Base-by-base conservation (phyloP, 2,329 filamentous ascomycete genomes). In the Lojkania enalia region DNA sequence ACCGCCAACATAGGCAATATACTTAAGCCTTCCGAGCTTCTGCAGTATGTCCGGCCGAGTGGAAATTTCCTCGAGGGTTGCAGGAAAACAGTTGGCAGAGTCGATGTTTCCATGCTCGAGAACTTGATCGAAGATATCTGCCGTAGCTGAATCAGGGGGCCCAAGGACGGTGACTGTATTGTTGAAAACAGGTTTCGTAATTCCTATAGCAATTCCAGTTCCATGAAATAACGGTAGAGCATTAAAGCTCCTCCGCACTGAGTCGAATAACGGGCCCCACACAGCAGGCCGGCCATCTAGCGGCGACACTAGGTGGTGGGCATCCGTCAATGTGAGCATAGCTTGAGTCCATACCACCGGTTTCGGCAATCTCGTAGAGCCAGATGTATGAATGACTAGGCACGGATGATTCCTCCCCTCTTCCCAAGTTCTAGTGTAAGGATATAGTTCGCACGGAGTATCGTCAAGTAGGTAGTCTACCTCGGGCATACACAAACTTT, bases 351-450 rank as follows among this genome's bases (percentile, higher is more conserved):
- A 69, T 11, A 60, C 46, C 1, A 73, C 60, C 3, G 69, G 65
- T 30, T 71, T 71, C 1, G 70, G 71, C 13, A 66, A 43, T 1
- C 70, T 69, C 0, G 66, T 72, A 0, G 69, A 64, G 0, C 66
- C 68, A 15, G 67, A 67, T 0, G 69, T 69, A 49, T 71, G 67
- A n/a, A 71, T 25, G 5, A 71, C 54, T 7, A 66, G 51, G 21
- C 65, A 54, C 1, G 58, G 63, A 27, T 73, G 62, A 33, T 56
- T 31, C 19, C 54, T 53, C 14, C 63, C 62, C 38, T 69, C 61
- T 5, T 66, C 61, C 20, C 59, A 71, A 2, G 54, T 48, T 30
- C 55, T 58, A 2, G 13, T 50, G 21, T 60, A 65, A 6, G 57
- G 55, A 36, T 56, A 63, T 2, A 23, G 42, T 2, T 58, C 49